A percentile compares a stretch with the other conserved stretches of the same genome.
These are phyloP conservation scores for Melastoma candidum DNA, from an alignment of 441 rosid genomes.

Conservation along the genomic window DNA sequence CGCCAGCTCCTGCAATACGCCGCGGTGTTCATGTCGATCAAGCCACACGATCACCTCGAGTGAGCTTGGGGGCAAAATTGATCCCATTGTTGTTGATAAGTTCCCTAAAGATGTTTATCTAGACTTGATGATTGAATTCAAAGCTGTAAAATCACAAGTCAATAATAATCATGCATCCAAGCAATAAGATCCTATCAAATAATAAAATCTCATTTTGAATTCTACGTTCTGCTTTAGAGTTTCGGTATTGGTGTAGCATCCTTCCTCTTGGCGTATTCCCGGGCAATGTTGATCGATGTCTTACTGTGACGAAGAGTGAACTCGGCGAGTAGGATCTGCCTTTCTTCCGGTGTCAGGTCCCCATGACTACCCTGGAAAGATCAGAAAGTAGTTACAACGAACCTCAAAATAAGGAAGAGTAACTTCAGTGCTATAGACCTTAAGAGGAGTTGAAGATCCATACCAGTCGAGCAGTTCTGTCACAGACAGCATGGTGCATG, in stretches of 20 bases:
- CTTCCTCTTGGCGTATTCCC: constrained; percentile 58
- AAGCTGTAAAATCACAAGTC: background rate
- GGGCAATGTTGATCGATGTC: constrained; percentile 51
- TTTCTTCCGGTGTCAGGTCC: constrained; percentile 58
- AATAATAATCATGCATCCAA: no score
- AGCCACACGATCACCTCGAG: constrained; percentile 75
- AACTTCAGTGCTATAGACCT: background rate
- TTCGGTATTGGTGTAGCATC: constrained; percentile 17
- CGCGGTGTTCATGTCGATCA: constrained; percentile 68
- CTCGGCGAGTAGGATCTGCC: constrained; percentile 72
- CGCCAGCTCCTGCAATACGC: constrained; percentile 46
- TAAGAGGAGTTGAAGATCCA: background rate
- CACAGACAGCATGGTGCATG: constrained; percentile 89
- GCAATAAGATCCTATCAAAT: no score
- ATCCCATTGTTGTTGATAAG: background rate
- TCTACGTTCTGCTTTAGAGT: constrained; percentile 5
- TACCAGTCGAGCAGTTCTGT: constrained; percentile 77
- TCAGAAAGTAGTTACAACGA: background rate
- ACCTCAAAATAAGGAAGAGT: background rate
- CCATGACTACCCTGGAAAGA: constrained; percentile 65
- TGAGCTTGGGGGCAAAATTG: constrained; percentile 10
- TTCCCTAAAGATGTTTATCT: background rate
- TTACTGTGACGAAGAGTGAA: constrained; percentile 80
- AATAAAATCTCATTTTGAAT: no score
- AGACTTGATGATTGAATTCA: background rate